phyloP scores from a whole-genome alignment of 176 grass and related monocot genomes.

The Bothriochloa decipiens region DNA sequence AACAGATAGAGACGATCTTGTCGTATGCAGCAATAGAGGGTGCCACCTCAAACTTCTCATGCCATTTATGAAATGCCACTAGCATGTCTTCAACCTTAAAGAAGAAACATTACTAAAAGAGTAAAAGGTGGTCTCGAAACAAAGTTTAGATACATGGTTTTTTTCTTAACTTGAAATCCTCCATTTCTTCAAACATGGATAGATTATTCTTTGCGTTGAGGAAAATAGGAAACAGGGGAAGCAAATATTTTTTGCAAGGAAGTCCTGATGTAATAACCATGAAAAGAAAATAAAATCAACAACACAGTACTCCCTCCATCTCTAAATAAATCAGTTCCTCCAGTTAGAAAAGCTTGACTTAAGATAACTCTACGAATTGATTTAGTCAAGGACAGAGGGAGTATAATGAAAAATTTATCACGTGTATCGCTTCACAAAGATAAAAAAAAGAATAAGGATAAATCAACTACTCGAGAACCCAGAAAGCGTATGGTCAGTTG shows the following conservation, averaged over 20 bases:
- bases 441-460: conserved; percentile 16
- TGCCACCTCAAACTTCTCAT: conserved; percentile 66
- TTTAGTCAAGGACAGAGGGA: background rate
- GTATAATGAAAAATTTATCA: background rate
- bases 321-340: background rate
- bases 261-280: conserved; percentile 19
- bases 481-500: background rate
- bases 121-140: conserved; percentile 17
- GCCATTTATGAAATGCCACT: conserved; percentile 57
- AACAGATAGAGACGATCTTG: conserved; percentile 70
- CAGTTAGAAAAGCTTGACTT: background rate
- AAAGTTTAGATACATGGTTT: conserved; percentile 25
- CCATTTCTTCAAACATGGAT: conserved; percentile 4
- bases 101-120: conserved; percentile 39
- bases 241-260: background rate
- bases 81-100: conserved; percentile 84
- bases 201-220: background rate
- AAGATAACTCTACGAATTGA: background rate
- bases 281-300: background rate
- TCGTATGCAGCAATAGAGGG: conserved; percentile 61
- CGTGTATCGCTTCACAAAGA: conserved; percentile 5
- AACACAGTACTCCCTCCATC: background rate
- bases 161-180: conserved; percentile 29
- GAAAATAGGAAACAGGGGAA: conserved; percentile 11
- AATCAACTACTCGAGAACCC: background rate